Evolutionary conservation across 331 rosid species (phyloP).

Genomic region (Quercus tomentella): DNA sequence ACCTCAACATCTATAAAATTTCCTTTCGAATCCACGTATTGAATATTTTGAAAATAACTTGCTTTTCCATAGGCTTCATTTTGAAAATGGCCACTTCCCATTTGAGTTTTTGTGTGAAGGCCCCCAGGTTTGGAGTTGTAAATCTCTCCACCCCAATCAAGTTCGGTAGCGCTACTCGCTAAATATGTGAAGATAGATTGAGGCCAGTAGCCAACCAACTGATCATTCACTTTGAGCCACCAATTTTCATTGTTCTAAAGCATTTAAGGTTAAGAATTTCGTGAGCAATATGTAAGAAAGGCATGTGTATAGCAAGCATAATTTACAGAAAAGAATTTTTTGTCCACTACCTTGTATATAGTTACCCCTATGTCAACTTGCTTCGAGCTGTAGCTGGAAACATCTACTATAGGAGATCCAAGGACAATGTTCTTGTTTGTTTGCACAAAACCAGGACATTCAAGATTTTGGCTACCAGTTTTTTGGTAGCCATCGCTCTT

Average conservation of each 20-base stretch:
- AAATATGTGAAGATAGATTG: neutral
- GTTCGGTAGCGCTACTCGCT: neutral
- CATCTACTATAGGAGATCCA: neutral
- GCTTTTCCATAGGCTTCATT: conserved; percentile 10
- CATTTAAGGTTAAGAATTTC: too few species aligned
- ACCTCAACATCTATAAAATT: neutral
- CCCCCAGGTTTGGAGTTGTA: neutral
- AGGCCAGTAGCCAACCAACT: conserved; percentile 29
- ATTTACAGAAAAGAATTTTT: too few species aligned
- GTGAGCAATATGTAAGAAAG: too few species aligned
- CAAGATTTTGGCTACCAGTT: conserved; percentile 17
- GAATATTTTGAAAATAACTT: conserved; percentile 1
- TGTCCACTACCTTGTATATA: conserved; percentile 15
- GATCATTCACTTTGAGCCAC: conserved; percentile 6
- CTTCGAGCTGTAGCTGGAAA: conserved; percentile 6
- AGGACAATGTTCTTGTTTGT: neutral
- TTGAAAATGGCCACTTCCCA: conserved; percentile 24
- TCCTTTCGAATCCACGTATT: neutral
- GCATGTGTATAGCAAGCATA: too few species aligned
- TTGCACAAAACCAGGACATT: conserved; percentile 23
- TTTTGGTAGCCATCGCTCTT: conserved; percentile 2
- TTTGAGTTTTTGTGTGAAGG: conserved; percentile 22
- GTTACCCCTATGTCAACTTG: neutral
- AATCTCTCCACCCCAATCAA: conserved; percentile 26
- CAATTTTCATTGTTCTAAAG: conserved; percentile 14